A percentile compares a stretch with the other conserved stretches of the same genome.
These are phyloP conservation scores for Suhomyces yuchorum DNA, from an alignment of 1,139 yeast species.

Conservation along the genomic window DNA sequence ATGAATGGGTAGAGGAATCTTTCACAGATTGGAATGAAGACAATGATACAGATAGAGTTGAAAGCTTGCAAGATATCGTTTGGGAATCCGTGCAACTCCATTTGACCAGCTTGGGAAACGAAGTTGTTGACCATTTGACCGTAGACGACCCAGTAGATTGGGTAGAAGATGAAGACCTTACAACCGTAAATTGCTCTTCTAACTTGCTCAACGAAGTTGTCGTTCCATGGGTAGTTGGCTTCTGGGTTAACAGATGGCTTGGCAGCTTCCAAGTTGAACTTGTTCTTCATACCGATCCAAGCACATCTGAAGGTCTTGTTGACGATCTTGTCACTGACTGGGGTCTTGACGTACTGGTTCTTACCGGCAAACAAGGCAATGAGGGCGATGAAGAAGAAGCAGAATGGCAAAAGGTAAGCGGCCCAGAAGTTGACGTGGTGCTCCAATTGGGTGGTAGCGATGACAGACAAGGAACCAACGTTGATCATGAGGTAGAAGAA, in stretches of 20 bases:
- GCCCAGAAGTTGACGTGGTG: conserved; percentile 45
- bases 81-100: conserved; percentile 26
- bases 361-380: conserved; percentile 21
- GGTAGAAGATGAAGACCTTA: conserved; percentile 24
- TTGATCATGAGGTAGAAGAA: conserved; percentile 47
- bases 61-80: conserved; percentile 25
- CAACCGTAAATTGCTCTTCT: conserved; percentile 23
- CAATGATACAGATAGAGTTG: conserved; percentile 21
- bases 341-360: conserved; percentile 23
- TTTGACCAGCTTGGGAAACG: conserved; percentile 26
- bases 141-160: conserved; percentile 25
- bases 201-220: conserved; percentile 24
- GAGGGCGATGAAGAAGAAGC: conserved; percentile 22
- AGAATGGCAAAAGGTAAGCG: conserved; percentile 32
- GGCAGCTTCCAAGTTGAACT: conserved; percentile 22
- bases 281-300: conserved; percentile 20
- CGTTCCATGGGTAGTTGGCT: conserved; percentile 20
- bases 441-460: conserved; percentile 47
- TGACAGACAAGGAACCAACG: conserved; percentile 43
- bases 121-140: conserved; percentile 26
- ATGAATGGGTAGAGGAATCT: conserved; percentile 23
- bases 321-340: conserved; percentile 22
- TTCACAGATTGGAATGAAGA: conserved; percentile 24
- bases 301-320: conserved; percentile 21
- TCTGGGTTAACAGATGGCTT: conserved; percentile 21